phyloP scores from a whole-genome alignment of 2,329 filamentous ascomycete species.

The Apiospora marii region DNA sequence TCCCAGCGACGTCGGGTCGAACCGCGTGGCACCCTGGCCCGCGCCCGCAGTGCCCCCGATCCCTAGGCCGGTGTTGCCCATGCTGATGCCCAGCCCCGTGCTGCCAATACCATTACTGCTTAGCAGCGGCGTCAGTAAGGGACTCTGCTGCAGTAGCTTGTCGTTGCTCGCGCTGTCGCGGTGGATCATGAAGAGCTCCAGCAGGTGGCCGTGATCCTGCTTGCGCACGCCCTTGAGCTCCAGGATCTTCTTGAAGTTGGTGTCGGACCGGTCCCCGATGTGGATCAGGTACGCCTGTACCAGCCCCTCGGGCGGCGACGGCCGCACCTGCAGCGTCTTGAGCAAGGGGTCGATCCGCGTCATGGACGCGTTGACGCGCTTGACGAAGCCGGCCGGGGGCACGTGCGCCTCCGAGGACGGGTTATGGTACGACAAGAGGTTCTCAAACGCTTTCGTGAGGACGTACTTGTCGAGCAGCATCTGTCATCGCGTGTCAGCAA shows the following conservation, averaged over 20 bases:
- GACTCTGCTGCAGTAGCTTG: conserved; percentile 73
- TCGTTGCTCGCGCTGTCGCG: conserved; percentile 77
- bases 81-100: conserved; percentile 49
- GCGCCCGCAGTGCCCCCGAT: conserved; percentile 47
- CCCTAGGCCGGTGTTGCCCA: conserved; percentile 47
- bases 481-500: conserved; percentile 53
- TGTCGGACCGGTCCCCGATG: conserved; percentile 90
- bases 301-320: conserved; percentile 88
- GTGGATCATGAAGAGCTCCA: conserved; percentile 85
- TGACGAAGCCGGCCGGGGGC: conserved; percentile 72
- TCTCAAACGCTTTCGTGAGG: conserved; percentile 79
- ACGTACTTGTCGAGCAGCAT: conserved; percentile 97
- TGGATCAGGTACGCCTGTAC: conserved; percentile 98
- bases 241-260: conserved; percentile 95
- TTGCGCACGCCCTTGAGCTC: conserved; percentile 94
- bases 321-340: conserved; percentile 94
- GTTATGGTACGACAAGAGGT: conserved; percentile 72
- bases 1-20: conserved; percentile 84
- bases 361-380: conserved; percentile 85
- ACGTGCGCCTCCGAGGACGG: conserved; percentile 49
- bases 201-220: conserved; percentile 79
- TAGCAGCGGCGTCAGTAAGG: conserved; percentile 74
- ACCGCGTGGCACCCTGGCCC: conserved; percentile 53
- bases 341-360: conserved; percentile 89
- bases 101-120: conserved; percentile 48